phyloP scores from a whole-genome alignment of 176 grass and related monocot genomes.

The Eleusine indica region DNA sequence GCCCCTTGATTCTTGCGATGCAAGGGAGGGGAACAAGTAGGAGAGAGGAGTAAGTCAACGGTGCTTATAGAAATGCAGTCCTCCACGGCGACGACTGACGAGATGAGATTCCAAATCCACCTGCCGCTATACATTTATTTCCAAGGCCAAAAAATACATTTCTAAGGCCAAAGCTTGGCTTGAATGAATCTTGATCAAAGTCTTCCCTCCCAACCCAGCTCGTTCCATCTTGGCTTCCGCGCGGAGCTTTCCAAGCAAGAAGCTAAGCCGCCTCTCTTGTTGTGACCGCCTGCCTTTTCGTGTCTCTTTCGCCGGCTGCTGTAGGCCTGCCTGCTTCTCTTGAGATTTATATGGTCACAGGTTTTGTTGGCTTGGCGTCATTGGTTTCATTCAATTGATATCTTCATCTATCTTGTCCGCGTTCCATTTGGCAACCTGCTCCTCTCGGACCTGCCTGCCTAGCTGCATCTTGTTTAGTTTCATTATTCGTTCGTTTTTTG shows the following conservation, averaged over 20 bases:
- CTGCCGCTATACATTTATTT: neutral
- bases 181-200: neutral
- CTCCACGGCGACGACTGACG: constrained; percentile 8
- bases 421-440: neutral
- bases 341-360: neutral
- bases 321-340: neutral
- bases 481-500: neutral
- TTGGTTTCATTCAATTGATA: neutral
- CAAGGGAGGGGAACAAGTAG: neutral
- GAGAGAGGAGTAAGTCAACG: neutral
- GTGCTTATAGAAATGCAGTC: neutral
- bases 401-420: neutral
- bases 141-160: neutral
- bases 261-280: neutral
- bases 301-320: neutral
- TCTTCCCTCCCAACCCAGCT: neutral
- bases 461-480: neutral
- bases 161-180: neutral
- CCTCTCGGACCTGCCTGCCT: neutral
- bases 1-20: neutral
- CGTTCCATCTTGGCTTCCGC: constrained; percentile 13
- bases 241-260: constrained; percentile 24
- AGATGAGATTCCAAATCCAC: constrained; percentile 24
- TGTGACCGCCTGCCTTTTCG: neutral
- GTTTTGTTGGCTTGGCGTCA: neutral